Evolutionary conservation across 2,329 filamentous ascomycete species (phyloP).

Genomic region (Xylariaceae sp.): DNA sequence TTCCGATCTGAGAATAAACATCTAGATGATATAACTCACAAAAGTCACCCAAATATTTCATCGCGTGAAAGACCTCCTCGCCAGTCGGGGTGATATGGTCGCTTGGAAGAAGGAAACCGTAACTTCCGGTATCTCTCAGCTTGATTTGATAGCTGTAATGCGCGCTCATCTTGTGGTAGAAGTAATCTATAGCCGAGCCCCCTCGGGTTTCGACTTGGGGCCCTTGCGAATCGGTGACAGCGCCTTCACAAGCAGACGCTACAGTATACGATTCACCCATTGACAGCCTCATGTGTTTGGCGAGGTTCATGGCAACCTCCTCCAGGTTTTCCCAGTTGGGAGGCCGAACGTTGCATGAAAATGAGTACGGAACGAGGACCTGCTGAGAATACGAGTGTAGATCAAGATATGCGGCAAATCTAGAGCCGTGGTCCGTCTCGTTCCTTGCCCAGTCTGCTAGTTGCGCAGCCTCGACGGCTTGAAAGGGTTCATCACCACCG

Average conservation of each 20-base stretch:
- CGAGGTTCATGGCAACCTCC: constrained; percentile 80
- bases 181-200: constrained; percentile 88
- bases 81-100: constrained; percentile 86
- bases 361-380: constrained; percentile 87
- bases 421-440: constrained; percentile 63
- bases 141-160: constrained; percentile 92
- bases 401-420: constrained; percentile 82
- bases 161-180: constrained; percentile 80
- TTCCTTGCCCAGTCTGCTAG: constrained; percentile 80
- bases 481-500: constrained; percentile 75
- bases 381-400: constrained; percentile 95
- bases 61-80: constrained; percentile 76
- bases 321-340: constrained; percentile 88
- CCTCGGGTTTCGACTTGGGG: constrained; percentile 65
- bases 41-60: constrained; percentile 80
- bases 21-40: constrained; percentile 7
- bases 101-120: constrained; percentile 84
- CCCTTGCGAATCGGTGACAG: constrained; percentile 43
- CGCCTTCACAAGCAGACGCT: constrained; percentile 80
- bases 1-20: neutral
- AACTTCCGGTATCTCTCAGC: constrained; percentile 85
- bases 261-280: constrained; percentile 72
- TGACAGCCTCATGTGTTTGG: constrained; percentile 80
- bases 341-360: constrained; percentile 70
- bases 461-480: constrained; percentile 70